A percentile compares a stretch with the other conserved stretches of the same genome.
phyloP scores from a whole-genome alignment of 768 basidiomycete genomes.

The Lactarius hengduanensis region DNA sequence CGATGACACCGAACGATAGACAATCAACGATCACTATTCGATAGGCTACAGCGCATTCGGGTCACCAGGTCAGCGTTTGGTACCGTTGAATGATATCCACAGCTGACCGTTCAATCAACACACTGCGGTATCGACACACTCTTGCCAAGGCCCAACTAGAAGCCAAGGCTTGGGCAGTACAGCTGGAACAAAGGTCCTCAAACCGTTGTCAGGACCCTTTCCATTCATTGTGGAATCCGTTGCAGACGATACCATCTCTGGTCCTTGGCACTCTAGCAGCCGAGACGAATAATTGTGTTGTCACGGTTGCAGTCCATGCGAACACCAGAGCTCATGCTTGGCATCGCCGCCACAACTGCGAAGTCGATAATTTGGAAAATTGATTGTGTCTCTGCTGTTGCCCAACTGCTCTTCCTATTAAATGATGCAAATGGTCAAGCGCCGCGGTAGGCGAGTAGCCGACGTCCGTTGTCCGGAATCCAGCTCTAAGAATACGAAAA shows the following conservation, averaged over 20 bases:
- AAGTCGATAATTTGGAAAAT: too few species aligned
- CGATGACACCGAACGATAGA: neutral
- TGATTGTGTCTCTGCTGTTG: too few species aligned
- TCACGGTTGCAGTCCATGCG: neutral
- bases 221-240: neutral
- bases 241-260: neutral
- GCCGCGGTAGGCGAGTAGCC: too few species aligned
- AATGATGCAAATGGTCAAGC: too few species aligned
- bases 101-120: neutral
- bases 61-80: neutral
- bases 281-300: neutral
- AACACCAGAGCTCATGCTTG: neutral
- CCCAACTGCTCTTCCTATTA: too few species aligned
- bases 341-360: neutral
- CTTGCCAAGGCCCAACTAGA: neutral
- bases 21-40: neutral
- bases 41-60: neutral
- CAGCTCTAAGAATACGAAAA: too few species aligned
- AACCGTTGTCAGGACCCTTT: neutral
- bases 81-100: neutral
- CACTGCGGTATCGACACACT: neutral
- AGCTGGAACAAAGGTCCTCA: neutral
- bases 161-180: neutral
- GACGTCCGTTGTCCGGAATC: too few species aligned
- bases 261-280: slow-evolving; percentile 1